phyloP scores from a whole-genome alignment of 2,329 filamentous ascomycete genomes.

The Cryoendolithus antarcticus region DNA sequence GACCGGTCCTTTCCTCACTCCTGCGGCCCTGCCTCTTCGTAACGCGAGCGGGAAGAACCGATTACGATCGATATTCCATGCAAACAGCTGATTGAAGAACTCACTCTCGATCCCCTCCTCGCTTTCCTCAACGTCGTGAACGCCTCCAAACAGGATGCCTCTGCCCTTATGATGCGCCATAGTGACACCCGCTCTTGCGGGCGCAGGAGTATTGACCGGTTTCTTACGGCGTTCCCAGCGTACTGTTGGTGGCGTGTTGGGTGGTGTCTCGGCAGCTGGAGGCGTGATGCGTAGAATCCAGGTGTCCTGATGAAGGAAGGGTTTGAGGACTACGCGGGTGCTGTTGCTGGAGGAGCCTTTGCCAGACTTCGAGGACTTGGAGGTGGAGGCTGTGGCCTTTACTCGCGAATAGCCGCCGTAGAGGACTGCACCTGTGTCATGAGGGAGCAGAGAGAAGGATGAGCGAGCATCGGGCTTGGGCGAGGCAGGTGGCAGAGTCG shows the following conservation, averaged over 20 bases:
- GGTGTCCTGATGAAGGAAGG: conserved; percentile 86
- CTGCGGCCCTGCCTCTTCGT: conserved; percentile 54
- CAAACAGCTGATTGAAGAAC: conserved; percentile 85
- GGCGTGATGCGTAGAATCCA: conserved; percentile 79
- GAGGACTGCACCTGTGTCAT: conserved; percentile 78
- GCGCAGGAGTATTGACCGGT: conserved; percentile 77
- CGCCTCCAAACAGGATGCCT: conserved; percentile 86
- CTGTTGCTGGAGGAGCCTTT: conserved; percentile 21
- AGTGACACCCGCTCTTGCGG: conserved; percentile 73
- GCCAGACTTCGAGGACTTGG: conserved; percentile 42
- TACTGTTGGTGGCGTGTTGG: conserved; percentile 56
- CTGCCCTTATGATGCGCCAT: conserved; percentile 92
- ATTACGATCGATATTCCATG: conserved; percentile 93
- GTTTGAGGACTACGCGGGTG: conserved; percentile 59
- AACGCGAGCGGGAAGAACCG: conserved; percentile 78
- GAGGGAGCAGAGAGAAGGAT: conserved; percentile 82
- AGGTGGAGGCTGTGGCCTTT: conserved; percentile 56
- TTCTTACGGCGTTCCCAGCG: conserved; percentile 91
- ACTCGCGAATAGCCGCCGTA: conserved; percentile 91
- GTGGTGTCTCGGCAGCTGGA: conserved; percentile 53
- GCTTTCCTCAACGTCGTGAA: conserved; percentile 45
- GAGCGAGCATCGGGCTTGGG: conserved; percentile 84
- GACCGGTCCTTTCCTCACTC: conserved; percentile 29
- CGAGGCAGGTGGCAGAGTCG: conserved; percentile 55
- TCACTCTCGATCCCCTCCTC: conserved; percentile 86